Base-by-base conservation (phyloP, 1,139 yeast genomes). In the Pichia kudriavzevii region DNA sequence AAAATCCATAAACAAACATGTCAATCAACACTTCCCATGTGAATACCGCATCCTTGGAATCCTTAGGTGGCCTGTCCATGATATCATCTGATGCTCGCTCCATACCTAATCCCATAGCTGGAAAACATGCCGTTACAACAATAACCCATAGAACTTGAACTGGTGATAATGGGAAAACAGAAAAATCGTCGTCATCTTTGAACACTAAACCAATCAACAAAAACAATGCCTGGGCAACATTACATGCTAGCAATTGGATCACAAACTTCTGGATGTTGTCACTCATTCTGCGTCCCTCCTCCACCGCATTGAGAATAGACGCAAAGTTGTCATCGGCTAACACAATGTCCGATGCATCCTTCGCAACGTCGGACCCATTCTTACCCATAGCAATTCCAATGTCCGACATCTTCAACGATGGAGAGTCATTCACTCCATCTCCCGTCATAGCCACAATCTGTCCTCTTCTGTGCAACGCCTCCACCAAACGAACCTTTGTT, bases 321-420 rank as follows among this genome's bases (percentile, higher is more conserved):
- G 88, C 79, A 58, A 80, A 80, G 55, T 80, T 80, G 53, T 80
- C 91, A 55, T 79, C 87, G 16, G 79, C 69, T 40, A 80, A 65
- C 24, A 80, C 79, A 56, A 80, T 78, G 55, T 80, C 91, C 16
- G 84, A 71, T 3, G 85, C 85, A 52, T 80, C 85, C 56, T 80
- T 80, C 18, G 91, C 91, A 30, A 80, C 88, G 58, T 80, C 91
- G 10, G 85, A 77, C 10, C 88, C 91, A 44, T 79, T 75, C 52
- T 77, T 67, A 32, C 91, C 91, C 91, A 80, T 80, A n/a, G 88
- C 85, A 54, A 81, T 80, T 48, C 94, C 93, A 38, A 82, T 85
- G 58, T 82, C 91, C 1, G 93, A 83, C 44, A 72, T 76, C 54
- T 80, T 80, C 57, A 82, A 66, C 4, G 85, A 75, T 14, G 93